phyloP scores from a whole-genome alignment of 148 eudicot genomes.

The Fagopyrum esculentum region DNA sequence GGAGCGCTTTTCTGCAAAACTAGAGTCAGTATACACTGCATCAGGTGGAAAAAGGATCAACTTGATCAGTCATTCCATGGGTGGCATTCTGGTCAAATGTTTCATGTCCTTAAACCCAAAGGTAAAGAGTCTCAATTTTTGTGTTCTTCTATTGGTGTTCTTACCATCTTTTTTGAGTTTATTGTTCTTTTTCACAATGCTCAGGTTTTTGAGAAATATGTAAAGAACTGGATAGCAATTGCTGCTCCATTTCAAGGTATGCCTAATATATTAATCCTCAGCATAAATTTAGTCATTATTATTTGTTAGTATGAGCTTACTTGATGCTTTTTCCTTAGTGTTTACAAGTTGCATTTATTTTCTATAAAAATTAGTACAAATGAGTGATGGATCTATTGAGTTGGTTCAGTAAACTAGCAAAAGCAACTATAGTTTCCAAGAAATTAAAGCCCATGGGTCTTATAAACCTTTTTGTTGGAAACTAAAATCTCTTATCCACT shows the following conservation, averaged over 20 bases:
- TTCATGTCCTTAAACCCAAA: conserved; percentile 76
- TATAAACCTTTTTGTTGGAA: neutral
- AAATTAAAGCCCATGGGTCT: neutral
- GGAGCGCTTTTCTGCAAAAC: conserved; percentile 62
- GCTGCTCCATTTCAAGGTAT: conserved; percentile 90
- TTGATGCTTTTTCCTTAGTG: neutral
- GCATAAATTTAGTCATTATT: neutral
- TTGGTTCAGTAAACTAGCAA: neutral
- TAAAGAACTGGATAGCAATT: conserved; percentile 95
- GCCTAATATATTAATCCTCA: conserved; percentile 10
- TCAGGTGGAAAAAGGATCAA: conserved; percentile 89
- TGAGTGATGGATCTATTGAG: neutral
- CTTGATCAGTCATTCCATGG: conserved; percentile 93
- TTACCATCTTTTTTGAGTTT: neutral
- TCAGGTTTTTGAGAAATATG: conserved; percentile 96
- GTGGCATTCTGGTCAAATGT: conserved; percentile 90
- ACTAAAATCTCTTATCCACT: neutral
- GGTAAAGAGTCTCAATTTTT: conserved; percentile 31
- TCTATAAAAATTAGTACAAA: neutral
- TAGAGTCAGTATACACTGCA: conserved; percentile 70
- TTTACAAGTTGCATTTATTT: neutral
- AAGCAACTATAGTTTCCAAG: neutral
- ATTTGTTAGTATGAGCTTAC: neutral
- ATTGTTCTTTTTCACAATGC: conserved; percentile 1
- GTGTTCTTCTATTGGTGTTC: neutral